Conservation (phyloP, 352 stramenopile species). For the Phytophthora podocarpi region DNA sequence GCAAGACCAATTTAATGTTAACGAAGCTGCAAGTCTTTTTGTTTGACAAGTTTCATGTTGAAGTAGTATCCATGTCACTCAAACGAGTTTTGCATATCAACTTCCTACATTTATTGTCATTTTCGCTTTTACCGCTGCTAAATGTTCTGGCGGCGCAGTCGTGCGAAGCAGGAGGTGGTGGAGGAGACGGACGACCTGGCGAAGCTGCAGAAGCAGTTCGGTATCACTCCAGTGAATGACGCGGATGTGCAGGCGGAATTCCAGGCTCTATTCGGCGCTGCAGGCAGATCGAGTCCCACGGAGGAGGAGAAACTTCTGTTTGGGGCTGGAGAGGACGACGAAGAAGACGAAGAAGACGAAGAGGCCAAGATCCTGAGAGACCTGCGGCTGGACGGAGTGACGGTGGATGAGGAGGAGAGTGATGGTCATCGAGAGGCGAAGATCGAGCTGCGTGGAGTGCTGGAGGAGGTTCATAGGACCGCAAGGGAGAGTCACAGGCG, state of each 20-base stretch:
- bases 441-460: constrained; percentile 40
- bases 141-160: constrained; percentile 75
- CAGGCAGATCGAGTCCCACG: constrained; percentile 41
- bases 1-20: no score
- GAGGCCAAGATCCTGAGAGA: constrained; percentile 64
- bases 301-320: constrained; percentile 62
- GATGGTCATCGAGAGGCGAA: constrained; percentile 37
- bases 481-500: constrained; percentile 36
- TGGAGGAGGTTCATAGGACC: constrained; percentile 41
- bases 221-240: constrained; percentile 72
- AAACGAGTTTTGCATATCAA: constrained; percentile 10
- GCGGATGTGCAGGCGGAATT: constrained; percentile 76
- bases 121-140: neutral
- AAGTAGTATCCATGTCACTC: constrained; percentile 22
- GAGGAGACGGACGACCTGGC: constrained; percentile 49
- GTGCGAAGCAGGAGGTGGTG: constrained; percentile 27
- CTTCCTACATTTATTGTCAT: neutral
- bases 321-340: constrained; percentile 22
- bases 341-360: constrained; percentile 59
- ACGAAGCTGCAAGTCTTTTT: no score
- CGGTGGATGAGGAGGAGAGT: constrained; percentile 28
- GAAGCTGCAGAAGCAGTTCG: constrained; percentile 78
- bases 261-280: constrained; percentile 45
- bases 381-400: constrained; percentile 48
- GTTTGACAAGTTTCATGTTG: constrained; percentile 1